Percentiles rank a stretch among this genome's conserved stretches.
Evolutionary conservation across 192 early-diverging fungal species (phyloP).

Genomic region (Glomus cerebriforme): DNA sequence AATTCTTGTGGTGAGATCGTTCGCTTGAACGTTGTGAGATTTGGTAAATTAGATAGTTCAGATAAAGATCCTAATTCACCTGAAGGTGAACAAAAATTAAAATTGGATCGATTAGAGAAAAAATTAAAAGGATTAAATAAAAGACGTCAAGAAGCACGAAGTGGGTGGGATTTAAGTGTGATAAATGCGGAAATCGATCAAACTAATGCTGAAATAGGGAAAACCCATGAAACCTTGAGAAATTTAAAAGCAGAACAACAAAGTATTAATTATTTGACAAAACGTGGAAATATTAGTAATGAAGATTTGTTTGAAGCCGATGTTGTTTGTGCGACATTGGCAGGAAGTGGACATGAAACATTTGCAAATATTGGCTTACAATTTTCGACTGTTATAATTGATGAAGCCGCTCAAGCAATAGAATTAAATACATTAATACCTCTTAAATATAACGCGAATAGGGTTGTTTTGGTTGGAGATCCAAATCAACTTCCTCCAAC

Average conservation of each 20-base stretch:
- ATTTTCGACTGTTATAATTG: slow-evolving; percentile 90
- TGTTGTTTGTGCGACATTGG: slow-evolving; percentile 83
- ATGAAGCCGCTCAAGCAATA: slow-evolving; percentile 94
- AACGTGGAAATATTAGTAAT: slow-evolving; percentile 51
- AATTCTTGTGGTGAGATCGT: slow-evolving; percentile 59
- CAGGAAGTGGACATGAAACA: slow-evolving; percentile 84
- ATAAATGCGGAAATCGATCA: slow-evolving; percentile 44
- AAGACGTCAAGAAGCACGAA: slow-evolving; percentile 39
- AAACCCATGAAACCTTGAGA: slow-evolving; percentile 37
- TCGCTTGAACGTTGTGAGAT: slow-evolving; percentile 75
- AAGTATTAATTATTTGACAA: slow-evolving; percentile 43
- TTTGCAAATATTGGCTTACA: slow-evolving; percentile 62
- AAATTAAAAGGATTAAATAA: slow-evolving; percentile 41
- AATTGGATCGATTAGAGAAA: slow-evolving; percentile 26
- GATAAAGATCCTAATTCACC: slow-evolving; percentile 52
- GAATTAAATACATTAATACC: slow-evolving; percentile 90
- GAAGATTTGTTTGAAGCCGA: slow-evolving; percentile 78
- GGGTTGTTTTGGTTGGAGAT: slow-evolving; percentile 91
- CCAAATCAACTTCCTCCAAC: slow-evolving; percentile 94
- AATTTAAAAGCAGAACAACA: slow-evolving; percentile 43
- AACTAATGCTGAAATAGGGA: slow-evolving; percentile 39
- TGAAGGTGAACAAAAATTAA: slow-evolving; percentile 46
- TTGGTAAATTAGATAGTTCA: slow-evolving; percentile 76
- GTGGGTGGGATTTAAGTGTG: slow-evolving; percentile 40
- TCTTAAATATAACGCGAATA: slow-evolving; percentile 75